Base-by-base conservation (phyloP, 768 basidiomycete species). In the Galerina marginata region DNA sequence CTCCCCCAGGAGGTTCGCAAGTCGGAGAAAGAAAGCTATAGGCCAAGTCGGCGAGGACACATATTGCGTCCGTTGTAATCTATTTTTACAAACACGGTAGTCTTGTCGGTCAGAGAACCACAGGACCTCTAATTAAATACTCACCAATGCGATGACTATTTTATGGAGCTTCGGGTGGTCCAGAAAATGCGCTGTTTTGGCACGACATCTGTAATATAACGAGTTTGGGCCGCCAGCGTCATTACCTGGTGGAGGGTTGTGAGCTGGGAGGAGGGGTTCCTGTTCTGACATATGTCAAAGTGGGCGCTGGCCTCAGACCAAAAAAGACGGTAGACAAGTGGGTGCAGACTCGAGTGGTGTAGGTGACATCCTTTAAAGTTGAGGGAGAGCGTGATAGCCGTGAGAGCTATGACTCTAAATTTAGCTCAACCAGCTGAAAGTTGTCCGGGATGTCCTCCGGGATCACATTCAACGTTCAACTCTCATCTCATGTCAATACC, bases 41-140 rank as follows among this genome's bases (percentile, higher is more conserved):
- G 14, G 76, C 79, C 6, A 94, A 80, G 72, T 93, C 91, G 25
- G 82, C 77, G 37, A 93, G 81, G n/a, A 92, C 90, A 67, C 89
- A 90, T 2, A 66, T 63, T 7, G 86, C 86, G 72, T 94, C 92
- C 51, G 88, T 79, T 4, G 81, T 63, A 61, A 88, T 87, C 88
- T 82, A 67, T 56, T 62, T 23, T 37, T 56, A 16, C 23, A 33
- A n/a, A 39, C 29, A 33, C 29, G 29, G 29, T 4, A 33, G 29
- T 33, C 29, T 33, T 7, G 29, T 33, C 29, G 7, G 29, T 33
- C 65, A 25, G 43, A 16, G 37, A 65, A 54, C 20, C 38, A 38
- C 6, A 9, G 10, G 26, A 6, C n/a, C 26, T 11, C n/a, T 16
- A 12, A 33, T 15, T 20, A 14, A 25, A 39, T 9, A 78, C 86